phyloP scores from a whole-genome alignment of 306 rosid species.

The Clitoria ternatea region DNA sequence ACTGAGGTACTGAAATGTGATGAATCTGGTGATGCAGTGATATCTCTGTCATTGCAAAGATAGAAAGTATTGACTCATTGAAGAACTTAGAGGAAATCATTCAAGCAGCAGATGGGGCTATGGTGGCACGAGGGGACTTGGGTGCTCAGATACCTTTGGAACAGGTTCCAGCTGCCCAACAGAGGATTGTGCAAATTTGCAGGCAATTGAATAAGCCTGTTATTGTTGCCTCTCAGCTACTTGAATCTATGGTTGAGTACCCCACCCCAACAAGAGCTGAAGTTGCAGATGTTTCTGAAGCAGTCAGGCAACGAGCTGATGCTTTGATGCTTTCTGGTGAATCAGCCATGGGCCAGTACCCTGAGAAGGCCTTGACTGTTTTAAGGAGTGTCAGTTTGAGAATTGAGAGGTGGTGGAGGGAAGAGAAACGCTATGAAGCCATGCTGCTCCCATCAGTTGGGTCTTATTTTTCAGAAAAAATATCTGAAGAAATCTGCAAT shows the following conservation, averaged over 20 bases:
- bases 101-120: constrained; percentile 90
- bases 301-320: constrained; percentile 97
- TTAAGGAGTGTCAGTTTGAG: constrained; percentile 95
- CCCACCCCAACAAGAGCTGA: constrained; percentile 99
- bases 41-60: constrained; percentile 84
- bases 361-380: constrained; percentile 91
- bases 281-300: constrained; percentile 99
- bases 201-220: constrained; percentile 94
- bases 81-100: constrained; percentile 95
- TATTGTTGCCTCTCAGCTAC: constrained; percentile 97
- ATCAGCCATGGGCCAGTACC: constrained; percentile 99
- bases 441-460: constrained; percentile 74
- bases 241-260: constrained; percentile 97
- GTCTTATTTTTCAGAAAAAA: constrained; percentile 69
- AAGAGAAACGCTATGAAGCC: constrained; percentile 81
- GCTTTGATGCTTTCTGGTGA: constrained; percentile 99
- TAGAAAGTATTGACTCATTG: constrained; percentile 93
- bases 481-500: constrained; percentile 91
- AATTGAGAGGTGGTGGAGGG: constrained; percentile 99
- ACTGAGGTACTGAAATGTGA: constrained; percentile 5
- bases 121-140: constrained; percentile 99
- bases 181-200: constrained; percentile 88
- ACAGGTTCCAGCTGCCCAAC: constrained; percentile 96
- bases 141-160: constrained; percentile 99
- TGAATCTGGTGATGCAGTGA: constrained; percentile 53